Evolutionary conservation across 352 stramenopile species (phyloP), one percentile per base, ranked within the genome.

Genomic region (Globisporangium takayamanum): DNA sequence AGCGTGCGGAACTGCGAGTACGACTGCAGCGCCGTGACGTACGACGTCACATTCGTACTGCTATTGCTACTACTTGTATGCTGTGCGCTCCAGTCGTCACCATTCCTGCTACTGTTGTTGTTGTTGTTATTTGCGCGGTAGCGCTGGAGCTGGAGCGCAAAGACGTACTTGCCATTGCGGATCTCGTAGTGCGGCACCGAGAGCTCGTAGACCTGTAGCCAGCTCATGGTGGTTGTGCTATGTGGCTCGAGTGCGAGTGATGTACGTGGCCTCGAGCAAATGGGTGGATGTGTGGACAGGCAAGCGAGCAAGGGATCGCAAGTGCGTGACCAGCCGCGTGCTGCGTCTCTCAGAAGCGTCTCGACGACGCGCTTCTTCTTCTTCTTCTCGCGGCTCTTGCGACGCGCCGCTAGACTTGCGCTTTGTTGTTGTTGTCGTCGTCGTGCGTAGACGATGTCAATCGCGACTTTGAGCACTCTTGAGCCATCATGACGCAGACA

Each of bases 1-100:
- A 87, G 70, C 47, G 65, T 67, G 22, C 77, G 77, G 42, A 87
- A 87, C 57, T 87, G 68, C 0, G 74, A 85, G 65, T 85, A 85
- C 6, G 77, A 87, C 18, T 73, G 77, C 51, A 65, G 57, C 15
- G 67, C 67, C 4, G 67, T 70, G 42, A 75, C 61, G 37, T 57
- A 58, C 3, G 63, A 55, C 12, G 47, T 33, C 16, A 63, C 52
- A 26, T 48, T 64, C 4, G 28, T 22, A 12, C 14, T 53, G 3
- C 1, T 20, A 18, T 20, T 41, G 28, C 28, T 53, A 14, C 22
- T 33, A 5, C 11, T 41, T 18, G 33, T 1, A 10, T 53, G 15
- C 1, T 46, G 41, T 46, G 59, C 53, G 37, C 49, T 63, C 5
- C 64, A 53, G 33, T 69, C 51, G 16, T 73, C 63, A 45, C 11